Evolutionary conservation across 2,329 filamentous ascomycete species (phyloP), one percentile per base, ranked within the genome.

Genomic region (Trichoderma guizhouense): DNA sequence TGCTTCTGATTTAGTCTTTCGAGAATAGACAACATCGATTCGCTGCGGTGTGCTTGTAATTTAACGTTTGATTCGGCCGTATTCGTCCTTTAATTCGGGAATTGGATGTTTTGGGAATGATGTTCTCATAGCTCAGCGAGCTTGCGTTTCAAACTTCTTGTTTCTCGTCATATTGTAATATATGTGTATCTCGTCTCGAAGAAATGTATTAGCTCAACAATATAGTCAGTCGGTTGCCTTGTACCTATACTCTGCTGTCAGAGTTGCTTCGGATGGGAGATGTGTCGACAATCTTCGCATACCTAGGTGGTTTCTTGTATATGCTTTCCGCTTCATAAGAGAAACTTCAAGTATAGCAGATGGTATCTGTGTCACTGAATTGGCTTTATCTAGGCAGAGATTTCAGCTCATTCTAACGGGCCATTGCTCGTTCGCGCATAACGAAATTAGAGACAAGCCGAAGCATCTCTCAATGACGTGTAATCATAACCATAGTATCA

Each of bases 331-430:
- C 7, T n/a, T n/a, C 39, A n/a, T 43, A n/a, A 18, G 39, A 43
- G 1, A 43, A 0, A 8, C 7, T 4, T 18, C 7, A 39, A 39
- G 6, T 18, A 15, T 39, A 18, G 36, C 1, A 8, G 7, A 39
- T 39, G 7, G 15, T 8, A 39, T 18, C 18, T 8, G 1, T 39
- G 15, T 39, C 1, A 39, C 36, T 39, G 36, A 39, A 39, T 8
- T 8, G 36, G 15, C 3, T 39, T 18, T 18, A 39, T 0, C 7
- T 39, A 18, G 15, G 36, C 7, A 18, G 15, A 18, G 7, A 18
- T 39, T 2, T 4, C 7, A 8, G 7, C 36, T 39, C 36, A 0
- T 0, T 39, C 15, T 39, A 15, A 0, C 7, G 7, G 15, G 36
- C 15, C 3, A 18, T 18, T 18, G 7, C 1, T 39, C 36, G 36